Base-by-base conservation (phyloP, 495 filamentous ascomycete species). In the Annulohypoxylon stygium region DNA sequence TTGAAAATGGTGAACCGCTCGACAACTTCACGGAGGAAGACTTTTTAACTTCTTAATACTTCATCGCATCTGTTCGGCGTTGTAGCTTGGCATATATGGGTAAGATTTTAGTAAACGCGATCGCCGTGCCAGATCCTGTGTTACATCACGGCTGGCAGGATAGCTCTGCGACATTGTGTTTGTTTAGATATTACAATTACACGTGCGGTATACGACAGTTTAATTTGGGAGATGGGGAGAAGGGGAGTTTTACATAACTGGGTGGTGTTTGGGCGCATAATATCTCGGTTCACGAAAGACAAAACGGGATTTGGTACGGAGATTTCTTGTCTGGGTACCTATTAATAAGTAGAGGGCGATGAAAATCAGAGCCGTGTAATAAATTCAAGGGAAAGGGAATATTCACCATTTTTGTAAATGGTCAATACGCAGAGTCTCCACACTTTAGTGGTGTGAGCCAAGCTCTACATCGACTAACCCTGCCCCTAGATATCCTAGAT, bases 1-100 rank as follows among this genome's bases (percentile, higher is more conserved):
- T 54, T 9, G 34, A 36, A n/a, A 36, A 57, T 39, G 62, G 59
- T 1, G 67, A 69, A 36, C 59, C 57, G 12, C 25, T 55, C 16
- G 58, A 69, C 25, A 36, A 55, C 26, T 69, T 69, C 18, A 69
- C 67, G 0, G 67, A 69, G 30, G 67, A 69, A 41, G 67, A 69
- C 41, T 69, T 69, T 50, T 39, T 63, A 10, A 62, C 59, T 11
- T 69, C 67, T 23, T 69, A 63, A 34, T 23, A 55, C 33, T 6
- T 16, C 5, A 16, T 47, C 37, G 25, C 43, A 30, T 34, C 26
- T 34, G 12, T 4, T 55, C n/a, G 26, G n/a, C 14, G 26, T 55
- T 34, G 51, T 5, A 55, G 9, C 26, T 11, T 4, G 48, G 0
- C 25, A n/a, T 11, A 30, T 26, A 12, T 26, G 30, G 30, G 30